Evolutionary conservation across 2,329 filamentous ascomycete genomes (phyloP).

Genomic region (Ustulina deusta): DNA sequence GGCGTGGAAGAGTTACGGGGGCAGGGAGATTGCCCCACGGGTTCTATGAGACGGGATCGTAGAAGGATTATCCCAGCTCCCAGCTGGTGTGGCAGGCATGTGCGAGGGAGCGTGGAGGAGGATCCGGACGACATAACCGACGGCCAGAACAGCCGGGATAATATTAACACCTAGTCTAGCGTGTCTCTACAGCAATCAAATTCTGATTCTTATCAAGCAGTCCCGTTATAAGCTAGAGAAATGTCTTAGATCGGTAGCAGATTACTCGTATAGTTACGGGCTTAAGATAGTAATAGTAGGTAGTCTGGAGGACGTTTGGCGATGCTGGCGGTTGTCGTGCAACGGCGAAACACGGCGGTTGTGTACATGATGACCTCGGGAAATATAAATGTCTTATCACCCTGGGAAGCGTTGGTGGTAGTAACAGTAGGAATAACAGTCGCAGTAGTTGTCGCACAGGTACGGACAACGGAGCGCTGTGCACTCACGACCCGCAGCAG

Average conservation of each 20-base stretch:
- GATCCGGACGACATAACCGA: slow-evolving; percentile 41
- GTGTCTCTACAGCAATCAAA: slow-evolving; percentile 35
- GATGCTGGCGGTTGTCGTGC: slow-evolving; percentile 42
- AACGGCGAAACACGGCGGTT: slow-evolving; percentile 50
- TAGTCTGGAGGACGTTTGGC: slow-evolving; percentile 34
- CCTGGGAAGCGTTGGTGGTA: slow-evolving; percentile 46
- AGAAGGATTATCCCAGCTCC: slow-evolving; percentile 47
- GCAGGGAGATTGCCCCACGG: slow-evolving; percentile 48
- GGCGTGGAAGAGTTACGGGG: slow-evolving; percentile 29
- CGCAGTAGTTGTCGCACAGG: slow-evolving; percentile 47
- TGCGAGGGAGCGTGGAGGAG: slow-evolving; percentile 35
- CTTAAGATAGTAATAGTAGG: slow-evolving; percentile 52
- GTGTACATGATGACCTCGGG: slow-evolving; percentile 54
- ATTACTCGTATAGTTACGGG: slow-evolving; percentile 50
- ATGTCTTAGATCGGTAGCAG: slow-evolving; percentile 52
- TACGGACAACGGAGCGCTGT: slow-evolving; percentile 50
- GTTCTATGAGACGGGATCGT: slow-evolving; percentile 49
- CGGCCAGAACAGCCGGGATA: slow-evolving; percentile 41
- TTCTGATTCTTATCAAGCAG: slow-evolving; percentile 38
- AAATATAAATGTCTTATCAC: slow-evolving; percentile 50
- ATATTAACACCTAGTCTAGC: slow-evolving; percentile 38
- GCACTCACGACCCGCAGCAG: slow-evolving; percentile 43
- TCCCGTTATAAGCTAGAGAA: slow-evolving; percentile 40
- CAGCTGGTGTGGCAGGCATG: slow-evolving; percentile 37
- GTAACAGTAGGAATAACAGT: neutral